Evolutionary conservation across 1,139 yeast species (phyloP).

Genomic region (Scheffersomyces lignicola): DNA sequence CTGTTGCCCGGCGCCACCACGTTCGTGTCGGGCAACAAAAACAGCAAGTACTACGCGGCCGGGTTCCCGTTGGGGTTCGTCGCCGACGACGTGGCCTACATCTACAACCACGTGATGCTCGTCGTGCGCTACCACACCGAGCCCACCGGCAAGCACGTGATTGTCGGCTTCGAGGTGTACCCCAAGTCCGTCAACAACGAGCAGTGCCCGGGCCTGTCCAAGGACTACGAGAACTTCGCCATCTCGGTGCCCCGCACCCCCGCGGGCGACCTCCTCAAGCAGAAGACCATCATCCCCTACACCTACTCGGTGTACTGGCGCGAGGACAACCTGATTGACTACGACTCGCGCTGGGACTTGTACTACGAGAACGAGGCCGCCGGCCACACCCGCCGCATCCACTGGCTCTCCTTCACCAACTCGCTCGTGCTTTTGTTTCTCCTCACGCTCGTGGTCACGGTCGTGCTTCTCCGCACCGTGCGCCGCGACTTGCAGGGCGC

Average conservation of each 20-base stretch:
- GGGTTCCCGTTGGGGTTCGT: conserved; percentile 86
- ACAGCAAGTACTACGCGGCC: conserved; percentile 72
- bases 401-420: conserved; percentile 71
- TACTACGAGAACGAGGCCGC: conserved; percentile 61
- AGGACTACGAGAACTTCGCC: conserved; percentile 55
- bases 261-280: conserved; percentile 18
- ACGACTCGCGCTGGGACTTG: conserved; percentile 74
- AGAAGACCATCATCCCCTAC: conserved; percentile 57
- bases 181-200: conserved; percentile 75
- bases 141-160: conserved; percentile 47
- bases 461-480: conserved; percentile 57
- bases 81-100: conserved; percentile 53
- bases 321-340: conserved; percentile 68
- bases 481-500: conserved; percentile 26
- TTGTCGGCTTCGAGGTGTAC: conserved; percentile 89
- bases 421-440: conserved; percentile 61
- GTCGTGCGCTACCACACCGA: conserved; percentile 75
- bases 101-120: conserved; percentile 80
- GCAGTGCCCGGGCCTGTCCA: conserved; percentile 70
- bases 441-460: conserved; percentile 62
- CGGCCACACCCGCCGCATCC: conserved; percentile 47
- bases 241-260: conserved; percentile 25
- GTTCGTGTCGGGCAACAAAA: conserved; percentile 60
- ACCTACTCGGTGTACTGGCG: conserved; percentile 90
- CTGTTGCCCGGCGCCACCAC: conserved; percentile 90